Evolutionary conservation across 352 stramenopile genomes (phyloP).

Genomic region (Pythium phragmitis): DNA sequence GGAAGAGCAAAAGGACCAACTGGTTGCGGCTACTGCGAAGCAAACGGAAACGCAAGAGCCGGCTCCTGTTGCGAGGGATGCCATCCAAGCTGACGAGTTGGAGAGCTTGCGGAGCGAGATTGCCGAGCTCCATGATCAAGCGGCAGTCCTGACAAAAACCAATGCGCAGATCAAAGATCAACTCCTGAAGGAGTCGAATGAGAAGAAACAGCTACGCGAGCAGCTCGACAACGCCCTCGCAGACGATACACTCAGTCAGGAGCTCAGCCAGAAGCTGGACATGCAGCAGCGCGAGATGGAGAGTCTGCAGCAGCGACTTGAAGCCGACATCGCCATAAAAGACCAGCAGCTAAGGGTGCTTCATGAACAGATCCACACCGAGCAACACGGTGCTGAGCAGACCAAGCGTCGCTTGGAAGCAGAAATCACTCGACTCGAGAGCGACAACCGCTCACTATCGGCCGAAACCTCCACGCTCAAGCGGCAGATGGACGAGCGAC

Average conservation of each 20-base stretch:
- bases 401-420: constrained; percentile 21
- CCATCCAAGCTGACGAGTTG: constrained; percentile 1
- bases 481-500: constrained; percentile 20
- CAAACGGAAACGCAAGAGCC: not conserved
- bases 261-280: constrained; percentile 16
- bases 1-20: constrained; percentile 2
- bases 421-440: constrained; percentile 25
- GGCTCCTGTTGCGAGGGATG: not conserved
- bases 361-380: constrained; percentile 25
- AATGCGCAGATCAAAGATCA: constrained; percentile 33
- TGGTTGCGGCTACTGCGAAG: not conserved
- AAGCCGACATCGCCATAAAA: constrained; percentile 4
- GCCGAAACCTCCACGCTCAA: constrained; percentile 13
- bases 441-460: constrained; percentile 33
- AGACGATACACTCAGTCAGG: not conserved
- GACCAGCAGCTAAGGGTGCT: constrained; percentile 6
- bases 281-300: constrained; percentile 9
- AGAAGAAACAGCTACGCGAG: constrained; percentile 29
- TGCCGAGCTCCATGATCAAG: constrained; percentile 25
- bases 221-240: constrained; percentile 18
- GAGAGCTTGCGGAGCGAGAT: constrained; percentile 17
- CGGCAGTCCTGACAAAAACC: constrained; percentile 24
- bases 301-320: not conserved
- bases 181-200: constrained; percentile 27
- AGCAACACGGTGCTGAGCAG: constrained; percentile 26